phyloP scores from a whole-genome alignment of 2,329 filamentous ascomycete species.

The Beauveria asiatica region DNA sequence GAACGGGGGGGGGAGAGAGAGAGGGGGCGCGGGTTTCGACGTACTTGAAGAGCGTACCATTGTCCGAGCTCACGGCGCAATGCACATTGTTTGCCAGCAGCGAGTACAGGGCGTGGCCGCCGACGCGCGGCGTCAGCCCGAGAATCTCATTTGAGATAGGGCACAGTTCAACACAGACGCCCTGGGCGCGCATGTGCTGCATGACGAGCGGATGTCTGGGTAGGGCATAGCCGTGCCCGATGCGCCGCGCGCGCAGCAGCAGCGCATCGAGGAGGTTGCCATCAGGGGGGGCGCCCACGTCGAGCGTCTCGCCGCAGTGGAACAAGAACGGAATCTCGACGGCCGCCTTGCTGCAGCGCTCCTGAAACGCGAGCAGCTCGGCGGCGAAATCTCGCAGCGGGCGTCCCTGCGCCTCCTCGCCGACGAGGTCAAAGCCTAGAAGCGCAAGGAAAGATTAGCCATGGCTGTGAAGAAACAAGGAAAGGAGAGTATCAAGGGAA shows the following conservation, averaged over 20 bases:
- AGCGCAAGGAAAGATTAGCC: not conserved
- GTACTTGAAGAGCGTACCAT: slow-evolving; percentile 63
- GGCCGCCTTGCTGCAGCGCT: slow-evolving; percentile 36
- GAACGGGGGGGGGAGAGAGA: not conserved
- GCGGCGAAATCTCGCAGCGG: slow-evolving; percentile 48
- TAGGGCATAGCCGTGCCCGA: slow-evolving; percentile 66
- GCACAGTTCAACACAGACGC: slow-evolving; percentile 65
- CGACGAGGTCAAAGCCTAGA: slow-evolving; percentile 58
- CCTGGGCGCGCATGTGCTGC: slow-evolving; percentile 52
- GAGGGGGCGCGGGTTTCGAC: slow-evolving; percentile 11
- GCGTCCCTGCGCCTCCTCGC: slow-evolving; percentile 54
- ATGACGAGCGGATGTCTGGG: slow-evolving; percentile 59
- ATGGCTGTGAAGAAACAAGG: no score
- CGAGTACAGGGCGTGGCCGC: slow-evolving; percentile 58
- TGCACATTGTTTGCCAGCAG: slow-evolving; percentile 64
- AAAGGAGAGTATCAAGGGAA: no score
- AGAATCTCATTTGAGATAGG: slow-evolving; percentile 72
- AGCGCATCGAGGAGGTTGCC: slow-evolving; percentile 63
- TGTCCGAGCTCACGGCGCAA: slow-evolving; percentile 68
- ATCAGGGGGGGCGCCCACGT: slow-evolving; percentile 54
- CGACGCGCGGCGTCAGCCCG: slow-evolving; percentile 56
- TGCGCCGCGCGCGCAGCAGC: slow-evolving; percentile 56
- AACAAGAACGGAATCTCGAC: slow-evolving; percentile 64
- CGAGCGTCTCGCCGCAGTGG: slow-evolving; percentile 68
- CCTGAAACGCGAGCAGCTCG: slow-evolving; percentile 48